Conservation (phyloP, 805 yeast genomes). For the Maudiozyma saulgeensis region DNA sequence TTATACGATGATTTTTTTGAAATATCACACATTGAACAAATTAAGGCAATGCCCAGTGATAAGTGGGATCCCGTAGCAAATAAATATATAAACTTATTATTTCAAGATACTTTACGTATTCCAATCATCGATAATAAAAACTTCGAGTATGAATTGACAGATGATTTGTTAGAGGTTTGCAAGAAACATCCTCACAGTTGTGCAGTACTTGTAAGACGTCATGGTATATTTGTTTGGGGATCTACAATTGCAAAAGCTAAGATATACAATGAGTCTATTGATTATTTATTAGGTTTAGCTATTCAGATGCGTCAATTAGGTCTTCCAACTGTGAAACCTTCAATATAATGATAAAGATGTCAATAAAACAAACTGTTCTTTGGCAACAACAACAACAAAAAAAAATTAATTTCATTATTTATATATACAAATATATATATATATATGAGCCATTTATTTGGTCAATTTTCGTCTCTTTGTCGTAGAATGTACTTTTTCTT, state of each 20-base stretch:
- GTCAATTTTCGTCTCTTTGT: conserved; percentile 1
- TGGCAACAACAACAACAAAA: no score
- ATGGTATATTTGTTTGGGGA: conserved; percentile 97
- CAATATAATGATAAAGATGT: no score
- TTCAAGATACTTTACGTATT: conserved; percentile 64
- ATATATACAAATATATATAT: background rate
- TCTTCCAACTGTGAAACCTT: conserved; percentile 35
- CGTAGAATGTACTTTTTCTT: background rate
- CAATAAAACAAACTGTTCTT: background rate
- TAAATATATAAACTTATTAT: conserved; percentile 52
- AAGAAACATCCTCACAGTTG: conserved; percentile 64
- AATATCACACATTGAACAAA: conserved; percentile 79
- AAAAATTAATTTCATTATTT: no score
- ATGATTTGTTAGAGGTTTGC: conserved; percentile 53
- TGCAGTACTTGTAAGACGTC: conserved; percentile 85
- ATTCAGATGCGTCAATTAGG: conserved; percentile 71
- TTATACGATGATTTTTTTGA: conserved; percentile 61
- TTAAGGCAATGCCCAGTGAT: conserved; percentile 77
- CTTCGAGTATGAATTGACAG: conserved; percentile 75
- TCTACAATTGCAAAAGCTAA: conserved; percentile 87
- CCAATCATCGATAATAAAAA: conserved; percentile 91
- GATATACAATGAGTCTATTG: conserved; percentile 85
- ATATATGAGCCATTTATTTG: background rate
- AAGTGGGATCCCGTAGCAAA: conserved; percentile 36
- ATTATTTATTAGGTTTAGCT: conserved; percentile 77